Base-by-base conservation (phyloP, 1,284 basidiomycete genomes). In the Austroboletus rostrupii region DNA sequence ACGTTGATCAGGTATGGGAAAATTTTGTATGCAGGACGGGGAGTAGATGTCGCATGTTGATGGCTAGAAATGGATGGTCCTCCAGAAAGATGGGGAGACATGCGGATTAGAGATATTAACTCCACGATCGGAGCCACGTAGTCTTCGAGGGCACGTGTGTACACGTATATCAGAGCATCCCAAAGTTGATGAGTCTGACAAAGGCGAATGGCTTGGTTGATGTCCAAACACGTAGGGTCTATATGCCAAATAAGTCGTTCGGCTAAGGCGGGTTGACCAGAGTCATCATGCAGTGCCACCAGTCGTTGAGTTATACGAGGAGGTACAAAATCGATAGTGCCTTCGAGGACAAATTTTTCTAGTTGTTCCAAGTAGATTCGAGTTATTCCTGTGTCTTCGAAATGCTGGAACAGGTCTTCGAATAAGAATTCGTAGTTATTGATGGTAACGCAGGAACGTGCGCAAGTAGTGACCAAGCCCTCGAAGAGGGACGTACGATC, bases 171-270 rank as follows among this genome's bases (percentile, higher is more conserved):
- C 53, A 99, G 78, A 0, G 96, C 95, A 63, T 98, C 96, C 73
- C 94, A 97, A 2, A 99, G 78, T 28, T 79, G 76, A 61, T 92
- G 81, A 48, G 75, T 77, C 61, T 92, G 85, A 63, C 97, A 99
- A 5, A 99, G 75, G 16, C 72, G 79, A 53, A 98, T 86, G 1
- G 89, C 88, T 69, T 98, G 97, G 64, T 99, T 90, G 66, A 98
- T 86, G 64, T 99, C 97, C 51, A 99, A 73, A 59, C 87, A 91
- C 14, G 81, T 74, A 0, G 96, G 93, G 58, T 97, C 90, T 52
- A 98, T 92, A 65, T 97, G 92, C 91, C 94, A 97, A 48, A 99
- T 96, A 52, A 99, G 76, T 36, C 82, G 79, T 66, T 99, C 94
- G 1, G 91, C 90, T 3, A 84, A 75, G 45, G 89, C 87, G 19